Evolutionary conservation across 495 filamentous ascomycete species (phyloP).

Genomic region (Penicillium pancosmium): DNA sequence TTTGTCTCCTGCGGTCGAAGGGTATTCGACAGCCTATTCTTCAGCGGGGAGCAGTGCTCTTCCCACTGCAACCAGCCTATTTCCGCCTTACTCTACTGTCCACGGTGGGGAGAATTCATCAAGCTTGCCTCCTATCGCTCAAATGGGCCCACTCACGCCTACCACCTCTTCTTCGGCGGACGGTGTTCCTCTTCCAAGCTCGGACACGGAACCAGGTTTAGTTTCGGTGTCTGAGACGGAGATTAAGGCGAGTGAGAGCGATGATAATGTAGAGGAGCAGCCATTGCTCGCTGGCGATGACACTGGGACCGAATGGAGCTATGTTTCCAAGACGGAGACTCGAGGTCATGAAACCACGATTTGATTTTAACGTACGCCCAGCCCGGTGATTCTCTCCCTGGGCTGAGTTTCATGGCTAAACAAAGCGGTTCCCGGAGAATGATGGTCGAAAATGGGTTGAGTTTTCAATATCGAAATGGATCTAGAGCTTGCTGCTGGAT

Average conservation of each 20-base stretch:
- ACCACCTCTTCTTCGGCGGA: neutral
- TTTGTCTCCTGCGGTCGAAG: neutral
- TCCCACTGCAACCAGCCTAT: too few species aligned
- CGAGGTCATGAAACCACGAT: neutral
- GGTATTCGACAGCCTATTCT: neutral
- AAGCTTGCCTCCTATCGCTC: too few species aligned
- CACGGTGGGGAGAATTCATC: too few species aligned
- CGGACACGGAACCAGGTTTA: neutral
- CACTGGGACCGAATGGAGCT: neutral
- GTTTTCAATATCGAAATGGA: too few species aligned
- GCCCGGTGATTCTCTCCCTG: too few species aligned
- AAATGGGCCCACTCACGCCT: too few species aligned
- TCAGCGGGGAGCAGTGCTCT: too few species aligned
- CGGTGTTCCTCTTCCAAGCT: neutral
- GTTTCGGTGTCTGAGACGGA: neutral
- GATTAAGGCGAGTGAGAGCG: neutral
- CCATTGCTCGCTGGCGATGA: neutral
- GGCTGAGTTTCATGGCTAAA: too few species aligned
- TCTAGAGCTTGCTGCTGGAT: too few species aligned
- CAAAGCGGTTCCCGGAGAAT: too few species aligned
- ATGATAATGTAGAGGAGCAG: neutral
- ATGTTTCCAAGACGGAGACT: neutral
- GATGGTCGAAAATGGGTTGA: neutral
- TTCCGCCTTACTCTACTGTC: too few species aligned
- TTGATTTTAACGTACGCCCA: neutral